Conservation (phyloP, 176 grass and related monocot genomes). For the Phoenix dactylifera region DNA sequence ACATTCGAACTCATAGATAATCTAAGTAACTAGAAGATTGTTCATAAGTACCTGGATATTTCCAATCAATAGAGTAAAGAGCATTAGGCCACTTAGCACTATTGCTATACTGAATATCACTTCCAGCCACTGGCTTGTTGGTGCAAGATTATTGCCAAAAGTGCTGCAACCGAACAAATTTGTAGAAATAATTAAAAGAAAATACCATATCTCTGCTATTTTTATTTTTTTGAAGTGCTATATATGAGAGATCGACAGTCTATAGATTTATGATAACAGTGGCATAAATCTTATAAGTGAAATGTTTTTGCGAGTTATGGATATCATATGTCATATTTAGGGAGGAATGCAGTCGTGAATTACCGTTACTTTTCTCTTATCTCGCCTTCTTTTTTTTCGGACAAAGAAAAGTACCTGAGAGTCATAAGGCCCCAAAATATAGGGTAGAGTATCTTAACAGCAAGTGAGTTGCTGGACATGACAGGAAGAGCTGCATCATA, state of each 20-base stretch:
- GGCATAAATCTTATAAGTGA: too few relatives aligned
- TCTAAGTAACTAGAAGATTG: too few relatives aligned
- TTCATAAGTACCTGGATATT: conserved; percentile 67
- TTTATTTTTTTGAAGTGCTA: too few relatives aligned
- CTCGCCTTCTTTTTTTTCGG: too few relatives aligned
- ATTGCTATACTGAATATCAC: conserved; percentile 87
- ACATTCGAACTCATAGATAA: too few relatives aligned
- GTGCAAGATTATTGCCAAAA: conserved; percentile 88
- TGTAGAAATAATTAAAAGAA: neutral
- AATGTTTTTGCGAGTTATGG: too few relatives aligned
- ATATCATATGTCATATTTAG: too few relatives aligned
- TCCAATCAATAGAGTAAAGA: conserved; percentile 92
- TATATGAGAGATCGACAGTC: too few relatives aligned
- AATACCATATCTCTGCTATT: neutral
- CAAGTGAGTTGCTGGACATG: conserved; percentile 80
- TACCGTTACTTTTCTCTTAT: too few relatives aligned
- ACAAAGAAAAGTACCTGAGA: conserved; percentile 54
- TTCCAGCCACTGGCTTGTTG: conserved; percentile 84
- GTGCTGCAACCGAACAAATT: conserved; percentile 40
- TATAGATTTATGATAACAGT: too few relatives aligned
- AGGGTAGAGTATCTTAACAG: conserved; percentile 88
- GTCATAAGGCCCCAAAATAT: conserved; percentile 99
- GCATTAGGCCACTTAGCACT: conserved; percentile 85
- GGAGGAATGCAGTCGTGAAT: too few relatives aligned
- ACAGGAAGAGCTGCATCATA: conserved; percentile 82